These are phyloP conservation scores for Hymenoscyphus fraxineus DNA, from an alignment of 2,329 filamentous ascomycete genomes.

Conservation along the genomic window DNA sequence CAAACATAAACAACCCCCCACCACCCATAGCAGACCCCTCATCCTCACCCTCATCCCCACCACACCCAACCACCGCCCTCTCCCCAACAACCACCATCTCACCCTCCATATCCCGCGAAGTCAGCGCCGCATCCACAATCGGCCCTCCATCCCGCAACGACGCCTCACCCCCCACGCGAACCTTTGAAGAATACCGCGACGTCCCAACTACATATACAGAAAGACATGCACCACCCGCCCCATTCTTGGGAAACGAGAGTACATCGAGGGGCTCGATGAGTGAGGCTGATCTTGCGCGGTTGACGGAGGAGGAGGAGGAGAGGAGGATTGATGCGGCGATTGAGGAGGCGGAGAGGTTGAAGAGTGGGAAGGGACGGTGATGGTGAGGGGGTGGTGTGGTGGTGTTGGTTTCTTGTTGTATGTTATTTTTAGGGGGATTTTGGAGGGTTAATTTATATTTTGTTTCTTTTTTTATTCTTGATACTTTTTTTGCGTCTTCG, in stretches of 20 bases:
- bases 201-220: constrained; percentile 20
- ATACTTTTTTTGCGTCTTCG: too few species aligned
- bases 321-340: constrained; percentile 32
- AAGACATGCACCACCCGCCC: constrained; percentile 18
- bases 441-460: not conserved
- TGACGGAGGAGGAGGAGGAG: constrained; percentile 31
- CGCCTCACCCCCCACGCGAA: not conserved
- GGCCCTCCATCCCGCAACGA: constrained; percentile 4
- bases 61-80: not conserved
- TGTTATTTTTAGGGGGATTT: too few species aligned
- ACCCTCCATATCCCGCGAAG: constrained; percentile 17
- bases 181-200: constrained; percentile 24
- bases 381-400: not conserved
- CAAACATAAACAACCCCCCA: not conserved
- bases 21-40: not conserved
- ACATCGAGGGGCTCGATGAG: constrained; percentile 20
- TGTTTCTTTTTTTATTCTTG: not conserved
- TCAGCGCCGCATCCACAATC: constrained; percentile 13
- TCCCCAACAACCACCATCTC: not conserved
- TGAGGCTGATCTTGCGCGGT: constrained; percentile 26
- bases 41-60: too few species aligned
- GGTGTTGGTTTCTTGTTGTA: too few species aligned
- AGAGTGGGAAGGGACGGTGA: not conserved
- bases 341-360: constrained; percentile 25
- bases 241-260: constrained; percentile 9